Percentiles rank a stretch among this genome's conserved stretches.
Evolutionary conservation across 352 stramenopile genomes (phyloP).

Genomic region (Phytophthora chlamydospora): DNA sequence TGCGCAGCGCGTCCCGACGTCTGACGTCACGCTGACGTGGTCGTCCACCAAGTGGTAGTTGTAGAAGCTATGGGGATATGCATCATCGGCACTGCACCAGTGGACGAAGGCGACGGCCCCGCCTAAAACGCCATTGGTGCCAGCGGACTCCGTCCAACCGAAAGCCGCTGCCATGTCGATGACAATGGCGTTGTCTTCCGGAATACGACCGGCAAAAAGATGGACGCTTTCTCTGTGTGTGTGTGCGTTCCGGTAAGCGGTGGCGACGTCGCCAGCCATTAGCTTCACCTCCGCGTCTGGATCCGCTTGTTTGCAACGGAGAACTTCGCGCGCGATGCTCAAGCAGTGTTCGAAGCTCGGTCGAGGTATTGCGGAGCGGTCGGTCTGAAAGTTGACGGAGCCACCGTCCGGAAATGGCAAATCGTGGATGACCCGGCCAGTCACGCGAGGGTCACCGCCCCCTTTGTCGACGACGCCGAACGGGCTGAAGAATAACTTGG

Average conservation of each 20-base stretch:
- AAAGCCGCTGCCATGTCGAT: slow-evolving; percentile 13
- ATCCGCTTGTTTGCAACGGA: not conserved
- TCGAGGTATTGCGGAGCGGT: slow-evolving; percentile 16
- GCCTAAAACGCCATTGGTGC: slow-evolving; percentile 16
- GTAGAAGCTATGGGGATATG: not conserved
- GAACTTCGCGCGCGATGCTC: not conserved
- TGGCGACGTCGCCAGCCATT: slow-evolving; percentile 6
- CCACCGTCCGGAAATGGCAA: slow-evolving; percentile 9
- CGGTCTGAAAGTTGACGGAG: slow-evolving; percentile 22
- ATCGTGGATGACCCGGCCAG: not conserved
- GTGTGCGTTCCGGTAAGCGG: slow-evolving; percentile 5
- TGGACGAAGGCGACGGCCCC: slow-evolving; percentile 11
- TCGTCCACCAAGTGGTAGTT: slow-evolving; percentile 22
- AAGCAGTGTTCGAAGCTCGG: slow-evolving; percentile 9
- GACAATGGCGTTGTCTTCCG: slow-evolving; percentile 18
- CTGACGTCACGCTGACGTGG: slow-evolving; percentile 7
- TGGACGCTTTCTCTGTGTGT: slow-evolving; percentile 15
- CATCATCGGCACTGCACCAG: not conserved
- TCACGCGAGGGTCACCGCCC: not conserved
- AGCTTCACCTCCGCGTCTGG: not conserved
- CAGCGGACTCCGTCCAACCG: slow-evolving; percentile 11
- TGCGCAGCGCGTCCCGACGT: not conserved
- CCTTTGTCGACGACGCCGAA: slow-evolving; percentile 25
- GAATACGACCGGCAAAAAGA: slow-evolving; percentile 13
- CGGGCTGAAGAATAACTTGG: slow-evolving; percentile 8